Evolutionary conservation across 108 stramenopile species (phyloP), one percentile per base, ranked within the genome.

Genomic region (Nitzschia sp.): DNA sequence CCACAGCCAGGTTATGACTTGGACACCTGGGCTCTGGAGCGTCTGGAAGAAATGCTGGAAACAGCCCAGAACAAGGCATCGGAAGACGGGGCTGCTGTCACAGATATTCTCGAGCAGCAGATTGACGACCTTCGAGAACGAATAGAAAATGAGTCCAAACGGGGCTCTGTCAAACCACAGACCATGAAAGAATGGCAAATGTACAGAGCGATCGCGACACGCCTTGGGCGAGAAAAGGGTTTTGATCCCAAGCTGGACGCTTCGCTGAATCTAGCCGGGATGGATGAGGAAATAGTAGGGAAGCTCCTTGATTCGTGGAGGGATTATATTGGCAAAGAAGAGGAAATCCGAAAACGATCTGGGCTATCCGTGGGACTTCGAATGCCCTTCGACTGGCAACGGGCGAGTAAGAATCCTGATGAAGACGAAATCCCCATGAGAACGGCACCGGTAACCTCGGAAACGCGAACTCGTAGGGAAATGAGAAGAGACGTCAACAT

Each of bases 141-240:
- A 36, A 73, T 92, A 17, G 81, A 89, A 31, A 70, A 76, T n/a
- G 72, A 80, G 55, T 50, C 57, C 0, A 60, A 74, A 17, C 74
- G 80, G 56, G 75, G 79, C 29, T 50, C 69, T 23, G 72, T 74
- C 21, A 53, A 68, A 68, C 75, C 83, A 28, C 75, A 84, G 41
- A 73, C 74, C 50, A 69, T 76, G 67, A 79, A 79, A 47, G 83
- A 84, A 53, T 84, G 79, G 79, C 78, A 84, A 72, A 84, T 79
- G 74, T 84, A 80, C 58, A 41, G 71, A 71, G 63, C 78, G 13
- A 80, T 84, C 32, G 69, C 73, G 15, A 75, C 77, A 9, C 68
- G 72, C 25, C 45, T 77, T 13, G 58, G 31, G 19, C 50, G 48
- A 54, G 29, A 53, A 9, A 11, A 21, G 19, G 48, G 48, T 50